Conservation (phyloP, 2,329 filamentous ascomycete genomes). For the Pyrenochaeta sp. region DNA sequence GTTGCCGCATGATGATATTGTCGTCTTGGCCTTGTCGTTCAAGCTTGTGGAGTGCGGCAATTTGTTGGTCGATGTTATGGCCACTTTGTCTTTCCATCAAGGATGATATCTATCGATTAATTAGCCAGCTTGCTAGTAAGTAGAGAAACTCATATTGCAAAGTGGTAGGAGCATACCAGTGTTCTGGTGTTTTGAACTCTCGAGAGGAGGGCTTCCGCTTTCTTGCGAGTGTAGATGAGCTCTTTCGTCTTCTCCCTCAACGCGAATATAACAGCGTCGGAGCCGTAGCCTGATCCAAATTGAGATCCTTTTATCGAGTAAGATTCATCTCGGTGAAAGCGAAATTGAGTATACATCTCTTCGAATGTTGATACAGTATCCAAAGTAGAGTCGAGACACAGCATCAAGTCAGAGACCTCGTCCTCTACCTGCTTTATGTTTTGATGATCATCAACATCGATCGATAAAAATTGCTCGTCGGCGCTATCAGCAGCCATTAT, state of each 20-base stretch:
- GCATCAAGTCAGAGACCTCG: conserved; percentile 19
- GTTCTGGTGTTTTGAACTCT: conserved; percentile 23
- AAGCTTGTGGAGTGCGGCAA: conserved; percentile 24
- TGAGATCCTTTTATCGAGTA: background rate
- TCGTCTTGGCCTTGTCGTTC: conserved; percentile 24
- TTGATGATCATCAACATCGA: conserved; percentile 27
- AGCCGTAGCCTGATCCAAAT: background rate
- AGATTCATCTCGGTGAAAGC: background rate
- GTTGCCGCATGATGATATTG: conserved; percentile 26
- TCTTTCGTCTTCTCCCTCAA: conserved; percentile 15
- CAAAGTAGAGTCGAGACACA: conserved; percentile 29
- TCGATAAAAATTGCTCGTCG: conserved; percentile 13
- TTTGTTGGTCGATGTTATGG: conserved; percentile 27
- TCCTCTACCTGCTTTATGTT: conserved; percentile 32
- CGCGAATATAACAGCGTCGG: conserved; percentile 12
- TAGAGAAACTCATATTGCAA: background rate
- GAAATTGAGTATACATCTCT: conserved; percentile 23
- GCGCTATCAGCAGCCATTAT: conserved; percentile 11
- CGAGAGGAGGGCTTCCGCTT: conserved; percentile 17
- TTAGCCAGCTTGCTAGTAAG: background rate
- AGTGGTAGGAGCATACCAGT: conserved; percentile 7
- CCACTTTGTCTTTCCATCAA: conserved; percentile 26
- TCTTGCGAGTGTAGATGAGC: conserved; percentile 19
- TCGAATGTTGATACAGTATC: conserved; percentile 24
- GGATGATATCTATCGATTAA: conserved; percentile 21